phyloP scores from a whole-genome alignment of 2,329 filamentous ascomycete species.

The Pseudocercospora pini-densiflorae region DNA sequence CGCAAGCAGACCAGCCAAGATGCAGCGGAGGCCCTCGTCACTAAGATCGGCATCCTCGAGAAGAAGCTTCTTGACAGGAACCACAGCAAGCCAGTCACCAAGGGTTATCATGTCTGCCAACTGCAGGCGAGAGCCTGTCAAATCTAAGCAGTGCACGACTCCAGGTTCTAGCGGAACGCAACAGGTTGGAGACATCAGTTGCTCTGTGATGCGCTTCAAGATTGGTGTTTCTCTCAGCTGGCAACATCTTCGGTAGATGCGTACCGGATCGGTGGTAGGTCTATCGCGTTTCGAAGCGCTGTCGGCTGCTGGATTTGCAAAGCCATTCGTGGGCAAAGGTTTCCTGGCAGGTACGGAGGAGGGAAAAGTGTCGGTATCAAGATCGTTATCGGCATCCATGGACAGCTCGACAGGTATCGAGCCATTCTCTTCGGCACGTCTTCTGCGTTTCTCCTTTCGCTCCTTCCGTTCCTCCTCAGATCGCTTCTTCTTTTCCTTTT shows the following conservation, averaged over 20 bases:
- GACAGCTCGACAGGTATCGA: slow-evolving; percentile 82
- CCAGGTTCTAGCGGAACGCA: slow-evolving; percentile 67
- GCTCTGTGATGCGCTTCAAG: slow-evolving; percentile 87
- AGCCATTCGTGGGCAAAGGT: slow-evolving; percentile 39
- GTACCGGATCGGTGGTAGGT: slow-evolving; percentile 86
- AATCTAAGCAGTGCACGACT: slow-evolving; percentile 79
- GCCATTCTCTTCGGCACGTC: slow-evolving; percentile 85
- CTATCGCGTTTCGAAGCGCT: slow-evolving; percentile 60
- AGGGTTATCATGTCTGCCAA: slow-evolving; percentile 83
- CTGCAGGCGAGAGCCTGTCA: slow-evolving; percentile 83
- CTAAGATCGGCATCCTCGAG: slow-evolving; percentile 85
- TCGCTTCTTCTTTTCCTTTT: slow-evolving; percentile 95
- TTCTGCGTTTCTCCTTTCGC: slow-evolving; percentile 84
- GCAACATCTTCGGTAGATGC: slow-evolving; percentile 93
- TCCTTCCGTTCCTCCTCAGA: slow-evolving; percentile 93
- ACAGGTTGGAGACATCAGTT: slow-evolving; percentile 75
- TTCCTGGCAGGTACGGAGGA: slow-evolving; percentile 31
- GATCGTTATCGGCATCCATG: slow-evolving; percentile 65
- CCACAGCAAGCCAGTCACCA: slow-evolving; percentile 91
- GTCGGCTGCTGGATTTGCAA: slow-evolving; percentile 36
- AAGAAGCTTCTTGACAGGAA: slow-evolving; percentile 84
- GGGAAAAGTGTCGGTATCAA: slow-evolving; percentile 13
- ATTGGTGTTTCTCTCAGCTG: slow-evolving; percentile 92
- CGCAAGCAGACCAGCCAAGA: slow-evolving; percentile 83
- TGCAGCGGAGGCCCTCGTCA: slow-evolving; percentile 83